phyloP scores from a whole-genome alignment of 192 early-diverging fungal genomes.

The Bifiguratus adelaidae region DNA sequence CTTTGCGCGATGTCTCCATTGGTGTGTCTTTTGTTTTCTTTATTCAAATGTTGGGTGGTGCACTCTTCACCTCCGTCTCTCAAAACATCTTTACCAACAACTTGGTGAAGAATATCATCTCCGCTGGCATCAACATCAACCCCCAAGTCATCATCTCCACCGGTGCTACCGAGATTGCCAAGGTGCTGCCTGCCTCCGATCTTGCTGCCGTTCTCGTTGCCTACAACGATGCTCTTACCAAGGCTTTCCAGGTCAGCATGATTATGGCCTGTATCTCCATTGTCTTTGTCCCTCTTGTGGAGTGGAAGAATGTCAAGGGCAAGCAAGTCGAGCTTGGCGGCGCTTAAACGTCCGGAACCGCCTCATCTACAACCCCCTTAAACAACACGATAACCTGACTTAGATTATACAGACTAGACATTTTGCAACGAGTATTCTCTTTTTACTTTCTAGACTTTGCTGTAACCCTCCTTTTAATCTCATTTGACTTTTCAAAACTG shows the following conservation, averaged over 20 bases:
- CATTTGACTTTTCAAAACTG: too few relatives aligned
- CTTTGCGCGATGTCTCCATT: conserved; percentile 1
- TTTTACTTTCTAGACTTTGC: too few relatives aligned
- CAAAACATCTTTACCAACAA: not conserved
- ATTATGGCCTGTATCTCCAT: not conserved
- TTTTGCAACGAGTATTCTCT: too few relatives aligned
- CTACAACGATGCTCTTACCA: not conserved
- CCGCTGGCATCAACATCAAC: not conserved
- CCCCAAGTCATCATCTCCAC: not conserved
- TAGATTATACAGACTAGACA: too few relatives aligned
- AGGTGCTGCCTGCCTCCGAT: not conserved
- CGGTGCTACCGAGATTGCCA: not conserved
- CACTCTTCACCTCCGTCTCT: not conserved
- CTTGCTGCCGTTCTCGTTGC: not conserved
- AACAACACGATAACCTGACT: too few relatives aligned
- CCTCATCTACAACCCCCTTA: too few relatives aligned
- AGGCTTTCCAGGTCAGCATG: conserved; percentile 1
- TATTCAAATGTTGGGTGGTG: not conserved
- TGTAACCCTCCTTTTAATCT: too few relatives aligned
- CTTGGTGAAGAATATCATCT: not conserved
- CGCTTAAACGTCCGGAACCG: too few relatives aligned
- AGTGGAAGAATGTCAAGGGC: too few relatives aligned
- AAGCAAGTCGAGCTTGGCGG: too few relatives aligned
- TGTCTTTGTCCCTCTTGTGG: not conserved
- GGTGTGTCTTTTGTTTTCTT: conserved; percentile 1